Evolutionary conservation across 2,329 filamentous ascomycete genomes (phyloP), one percentile per base, ranked within the genome.

Genomic region (Aspergillus chevalieri): DNA sequence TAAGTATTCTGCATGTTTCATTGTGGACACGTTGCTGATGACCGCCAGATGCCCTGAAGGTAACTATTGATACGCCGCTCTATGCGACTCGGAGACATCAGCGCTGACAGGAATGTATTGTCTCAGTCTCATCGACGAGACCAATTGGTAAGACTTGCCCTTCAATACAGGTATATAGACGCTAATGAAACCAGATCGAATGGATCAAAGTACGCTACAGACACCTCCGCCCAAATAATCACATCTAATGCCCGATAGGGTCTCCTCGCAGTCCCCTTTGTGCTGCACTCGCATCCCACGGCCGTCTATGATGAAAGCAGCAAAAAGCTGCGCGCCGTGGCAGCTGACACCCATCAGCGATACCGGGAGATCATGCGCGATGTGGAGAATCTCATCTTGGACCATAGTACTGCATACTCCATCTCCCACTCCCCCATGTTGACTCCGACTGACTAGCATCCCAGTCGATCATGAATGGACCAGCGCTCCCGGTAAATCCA

Each of bases 291-390:
- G 1, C 91, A 97, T 66, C 93, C 93, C 3, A 94, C 89, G 1
- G 89, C 89, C 17, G 82, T 90, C 39, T 90, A 92, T 62, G 85
- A 91, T 56, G 77, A 81, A 49, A 78, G 83, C 59, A 81, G 81
- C 52, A 76, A 80, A 48, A 65, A 77, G 48, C 80, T 92, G 46
- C 74, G 79, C 42, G 79, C 84, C 50, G 90, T 92, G 76, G 87
- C 88, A 4, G 81, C 82, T 50, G 85, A 88, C 63, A 88, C 92
- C 22, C 89, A 93, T 64, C 79, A 87, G 49, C 84, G 93, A 54
- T 98, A 97, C 73, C 87, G 88, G 44, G 92, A 98, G 70, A 96
- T 97, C 62, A 89, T 97, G 81, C 81, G 84, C 52, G 93, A 97
- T 69, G 88, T 98, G 2, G 93, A 98, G 70, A 78, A 82, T 49